A percentile compares a stretch with the other conserved stretches of the same genome.
Conservation (phyloP, 768 basidiomycete species). For the Lactifluus echinatus region DNA sequence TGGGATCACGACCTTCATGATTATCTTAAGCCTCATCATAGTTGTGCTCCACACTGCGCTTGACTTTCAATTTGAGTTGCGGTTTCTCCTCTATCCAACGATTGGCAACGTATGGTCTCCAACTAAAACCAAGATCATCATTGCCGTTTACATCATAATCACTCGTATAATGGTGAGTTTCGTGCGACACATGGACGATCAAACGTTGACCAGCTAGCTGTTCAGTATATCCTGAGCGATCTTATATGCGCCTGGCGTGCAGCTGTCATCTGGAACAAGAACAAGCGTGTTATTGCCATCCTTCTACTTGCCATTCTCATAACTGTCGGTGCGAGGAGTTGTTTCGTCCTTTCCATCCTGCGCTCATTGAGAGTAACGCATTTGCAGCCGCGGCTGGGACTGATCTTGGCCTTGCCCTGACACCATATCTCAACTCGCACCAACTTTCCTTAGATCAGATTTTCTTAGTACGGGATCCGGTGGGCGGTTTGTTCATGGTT, state of each 20-base stretch:
- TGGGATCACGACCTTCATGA: neutral
- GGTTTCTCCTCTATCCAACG: neutral
- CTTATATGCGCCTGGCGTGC: neutral
- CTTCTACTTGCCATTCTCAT: neutral
- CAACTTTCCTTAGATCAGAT: too few relatives aligned
- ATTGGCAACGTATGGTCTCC: neutral
- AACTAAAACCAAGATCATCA: neutral
- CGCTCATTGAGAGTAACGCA: neutral
- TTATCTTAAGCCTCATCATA: neutral
- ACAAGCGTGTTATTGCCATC: neutral
- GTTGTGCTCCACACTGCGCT: neutral
- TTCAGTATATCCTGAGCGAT: too few relatives aligned
- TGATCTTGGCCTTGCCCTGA: neutral
- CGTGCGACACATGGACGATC: too few relatives aligned
- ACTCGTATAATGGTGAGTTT: neutral
- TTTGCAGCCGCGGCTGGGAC: neutral
- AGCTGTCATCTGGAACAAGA: neutral
- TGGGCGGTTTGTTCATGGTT: neutral
- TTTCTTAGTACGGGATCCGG: too few relatives aligned
- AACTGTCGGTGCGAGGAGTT: neutral
- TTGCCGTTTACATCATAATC: neutral
- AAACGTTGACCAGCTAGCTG: neutral
- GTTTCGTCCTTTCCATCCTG: too few relatives aligned
- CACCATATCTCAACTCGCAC: neutral
- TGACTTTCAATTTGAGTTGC: neutral